Evolutionary conservation across 306 rosid genomes (phyloP), one percentile per base, ranked within the genome.

Genomic region (Prunus armeniaca): DNA sequence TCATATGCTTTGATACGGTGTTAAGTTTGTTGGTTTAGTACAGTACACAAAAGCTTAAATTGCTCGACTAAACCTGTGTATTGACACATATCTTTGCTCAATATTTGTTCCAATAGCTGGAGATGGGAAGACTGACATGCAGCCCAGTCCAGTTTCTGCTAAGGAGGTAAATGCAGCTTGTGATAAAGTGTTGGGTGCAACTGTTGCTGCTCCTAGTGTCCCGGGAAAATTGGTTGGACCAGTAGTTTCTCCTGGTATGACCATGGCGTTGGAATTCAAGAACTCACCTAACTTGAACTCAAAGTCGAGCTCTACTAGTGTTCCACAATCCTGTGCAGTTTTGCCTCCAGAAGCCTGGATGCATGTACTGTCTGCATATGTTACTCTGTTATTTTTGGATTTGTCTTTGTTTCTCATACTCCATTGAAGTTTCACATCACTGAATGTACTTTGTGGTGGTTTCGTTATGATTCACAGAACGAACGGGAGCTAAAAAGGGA

Each of bases 401-500:
- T 57, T 7, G 6, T 34, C 25, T 73, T 45, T 14, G 12, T 46
- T 38, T 68, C 64, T 54, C 27, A 12, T 49, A 46, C 45, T 65
- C 34, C n/a, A 11, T 79, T 47, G 14, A 25, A n/a, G 19, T 49
- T 19, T 19, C 28, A 9, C 77, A 64, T 45, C 47, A 20, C 25
- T 47, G 41, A 25, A 58, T 82, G 27, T 32, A 22, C 56, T 65
- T 61, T 74, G 13, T n/a, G 60, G 41, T 81, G 72, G 15, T 68
- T 61, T 77, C 60, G 19, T 22, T 81, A 73, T 84, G 76, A 76
- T 78, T 71, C 24, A 9, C 82, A 95, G 99, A 89, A 86, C 83
- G 97, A 95, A 8, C 85, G 95, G 30, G 99, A 95, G 82, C 81
- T 87, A 38, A 95, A 95, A 85, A 90, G 97, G 14, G 99, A 95